Base-by-base conservation (phyloP, 371 early-diverging fungal genomes). In the Mucor sp. region DNA sequence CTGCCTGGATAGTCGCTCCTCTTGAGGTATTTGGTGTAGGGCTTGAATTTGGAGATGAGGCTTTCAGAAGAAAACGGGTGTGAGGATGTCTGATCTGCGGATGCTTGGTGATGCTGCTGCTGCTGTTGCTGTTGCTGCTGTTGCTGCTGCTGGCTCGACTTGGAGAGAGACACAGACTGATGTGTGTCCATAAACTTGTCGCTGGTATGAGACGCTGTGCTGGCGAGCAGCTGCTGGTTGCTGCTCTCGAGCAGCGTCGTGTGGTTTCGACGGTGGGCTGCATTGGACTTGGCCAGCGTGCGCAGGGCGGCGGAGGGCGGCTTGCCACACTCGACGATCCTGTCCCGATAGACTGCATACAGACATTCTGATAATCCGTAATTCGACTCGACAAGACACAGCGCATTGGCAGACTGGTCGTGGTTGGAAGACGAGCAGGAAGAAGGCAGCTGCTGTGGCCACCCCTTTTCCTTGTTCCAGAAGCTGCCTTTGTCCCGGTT, bases 391-490 rank as follows among this genome's bases (percentile, higher is more conserved):
- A 81, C 74, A 6, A 84, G 65, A 43, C 74, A 74, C 21, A 87
- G 60, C 0, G 85, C 81, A 63, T 77, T 79, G 35, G 85, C 85
- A 23, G 83, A 81, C 43, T 87, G 87, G 47, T 74, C 76, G 41
- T 87, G 87, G 39, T 77, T 80, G 1, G 82, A 74, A 23, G 80
- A 77, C 12, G 87, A 82, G 14, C 79, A 78, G 8, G 84, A 84
- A 23, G 63, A 74, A 21, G 80, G 80, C 15, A 87, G 41, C 32
- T 87, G 85, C 58, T 67, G 66, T 11, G 87, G 87, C 71, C 76
- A 79, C 3, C 82, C 82, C 58, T 68, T 71, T 19, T 79, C 75
- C 48, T 75, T 77, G 28, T 69, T 62, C 76, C 78, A 82, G 55
- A 81, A 81, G 65, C 75, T 75, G 4, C 62, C 19, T 5, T 57